A percentile compares a stretch with the other conserved stretches of the same genome.
Conservation (phyloP, 2,329 filamentous ascomycete species). For the Pseudogymnoascus sp. region DNA sequence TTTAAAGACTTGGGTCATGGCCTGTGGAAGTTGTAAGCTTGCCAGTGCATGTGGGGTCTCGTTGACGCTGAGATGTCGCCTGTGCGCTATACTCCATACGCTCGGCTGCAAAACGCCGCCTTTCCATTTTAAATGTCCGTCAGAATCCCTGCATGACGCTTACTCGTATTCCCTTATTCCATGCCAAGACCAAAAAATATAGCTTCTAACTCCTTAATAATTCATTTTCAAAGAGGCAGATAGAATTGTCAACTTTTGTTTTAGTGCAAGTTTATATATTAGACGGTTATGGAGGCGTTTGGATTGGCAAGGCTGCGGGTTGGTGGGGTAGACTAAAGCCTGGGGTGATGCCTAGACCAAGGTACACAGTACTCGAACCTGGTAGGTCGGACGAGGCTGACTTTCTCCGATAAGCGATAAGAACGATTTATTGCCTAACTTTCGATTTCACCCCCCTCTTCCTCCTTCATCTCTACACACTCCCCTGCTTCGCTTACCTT, state of each 20-base stretch:
- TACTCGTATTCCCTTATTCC: not conserved
- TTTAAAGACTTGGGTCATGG: slow-evolving; percentile 1
- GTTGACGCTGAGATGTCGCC: slow-evolving; percentile 8
- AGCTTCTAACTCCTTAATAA: not conserved
- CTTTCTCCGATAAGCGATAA: slow-evolving; percentile 11
- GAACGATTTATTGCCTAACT: slow-evolving; percentile 4
- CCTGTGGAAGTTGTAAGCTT: not conserved
- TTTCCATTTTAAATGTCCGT: not conserved
- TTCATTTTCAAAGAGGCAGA: not conserved
- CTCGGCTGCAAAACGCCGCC: slow-evolving; percentile 2
- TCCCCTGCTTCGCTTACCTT: not conserved
- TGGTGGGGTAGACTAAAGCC: slow-evolving; percentile 3
- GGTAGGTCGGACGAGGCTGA: slow-evolving; percentile 4
- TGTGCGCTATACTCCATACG: slow-evolving; percentile 7
- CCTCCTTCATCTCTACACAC: not conserved
- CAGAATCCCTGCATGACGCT: not conserved
- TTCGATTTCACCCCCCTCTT: not conserved
- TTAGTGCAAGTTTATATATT: not conserved
- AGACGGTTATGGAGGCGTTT: not conserved
- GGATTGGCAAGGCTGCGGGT: not conserved
- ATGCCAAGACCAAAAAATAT: not conserved
- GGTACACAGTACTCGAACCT: not conserved
- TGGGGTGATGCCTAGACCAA: not conserved
- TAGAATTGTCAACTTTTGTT: not conserved
- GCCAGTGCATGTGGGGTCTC: not conserved